Evolutionary conservation across 139 green algal species (phyloP).

Genomic region (Chlamydomonas asymmetrica): DNA sequence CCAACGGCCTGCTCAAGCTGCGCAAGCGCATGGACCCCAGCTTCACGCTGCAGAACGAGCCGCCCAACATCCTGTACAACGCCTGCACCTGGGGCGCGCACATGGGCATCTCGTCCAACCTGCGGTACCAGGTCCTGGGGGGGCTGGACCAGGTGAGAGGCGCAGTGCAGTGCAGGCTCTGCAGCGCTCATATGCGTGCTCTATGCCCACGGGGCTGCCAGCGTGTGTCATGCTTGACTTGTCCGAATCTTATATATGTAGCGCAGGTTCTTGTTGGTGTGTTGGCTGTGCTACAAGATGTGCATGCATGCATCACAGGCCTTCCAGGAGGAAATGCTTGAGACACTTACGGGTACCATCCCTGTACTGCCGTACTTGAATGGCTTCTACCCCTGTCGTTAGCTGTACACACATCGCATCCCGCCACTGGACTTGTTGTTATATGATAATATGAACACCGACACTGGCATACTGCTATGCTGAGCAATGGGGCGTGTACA

Average conservation of each 20-base stretch:
- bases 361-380: too few relatives aligned
- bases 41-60: constrained; percentile 73
- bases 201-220: neutral
- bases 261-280: neutral
- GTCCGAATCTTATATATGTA: neutral
- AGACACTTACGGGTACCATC: too few relatives aligned
- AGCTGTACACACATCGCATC: too few relatives aligned
- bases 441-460: too few relatives aligned
- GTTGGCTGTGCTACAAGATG: too few relatives aligned
- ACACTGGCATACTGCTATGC: too few relatives aligned
- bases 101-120: constrained; percentile 93
- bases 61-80: constrained; percentile 84
- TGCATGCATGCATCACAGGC: too few relatives aligned
- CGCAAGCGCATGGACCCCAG: constrained; percentile 44
- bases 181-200: neutral
- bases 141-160: constrained; percentile 80
- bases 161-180: neutral
- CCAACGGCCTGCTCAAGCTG: constrained; percentile 78
- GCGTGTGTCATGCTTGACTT: neutral
- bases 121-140: constrained; percentile 93
- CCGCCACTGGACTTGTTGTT: too few relatives aligned
- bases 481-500: neutral
- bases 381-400: too few relatives aligned
- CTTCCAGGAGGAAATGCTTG: too few relatives aligned
- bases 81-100: constrained; percentile 86